phyloP scores from a whole-genome alignment of 1,284 basidiomycete species.

The Calocybe gambosa region DNA sequence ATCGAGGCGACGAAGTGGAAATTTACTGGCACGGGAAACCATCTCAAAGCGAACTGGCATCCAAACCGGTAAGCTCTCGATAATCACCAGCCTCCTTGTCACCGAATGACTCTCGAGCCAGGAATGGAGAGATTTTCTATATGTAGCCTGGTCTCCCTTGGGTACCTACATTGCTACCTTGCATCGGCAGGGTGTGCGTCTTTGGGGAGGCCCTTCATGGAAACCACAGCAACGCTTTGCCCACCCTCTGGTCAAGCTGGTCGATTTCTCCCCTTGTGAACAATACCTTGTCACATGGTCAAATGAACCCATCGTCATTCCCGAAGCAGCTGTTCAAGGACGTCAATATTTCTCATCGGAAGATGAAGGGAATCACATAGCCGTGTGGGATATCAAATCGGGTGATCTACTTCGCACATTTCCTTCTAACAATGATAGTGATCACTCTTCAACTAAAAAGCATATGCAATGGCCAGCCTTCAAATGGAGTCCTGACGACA shows the following conservation, averaged over 20 bases:
- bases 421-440: constrained; percentile 60
- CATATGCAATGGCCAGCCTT: constrained; percentile 92
- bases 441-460: constrained; percentile 58
- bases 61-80: constrained; percentile 57
- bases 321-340: constrained; percentile 76
- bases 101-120: constrained; percentile 24
- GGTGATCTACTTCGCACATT: constrained; percentile 93
- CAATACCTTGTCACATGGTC: constrained; percentile 98
- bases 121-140: constrained; percentile 94
- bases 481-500: constrained; percentile 98
- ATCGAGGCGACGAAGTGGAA: constrained; percentile 87
- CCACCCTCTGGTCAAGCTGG: constrained; percentile 91
- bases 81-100: neutral
- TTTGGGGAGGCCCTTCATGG: constrained; percentile 94
- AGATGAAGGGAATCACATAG: constrained; percentile 96
- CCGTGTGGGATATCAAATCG: constrained; percentile 97
- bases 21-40: constrained; percentile 94
- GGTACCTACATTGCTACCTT: constrained; percentile 94
- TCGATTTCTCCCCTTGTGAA: constrained; percentile 98
- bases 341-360: constrained; percentile 87
- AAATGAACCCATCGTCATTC: constrained; percentile 87
- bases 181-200: constrained; percentile 91
- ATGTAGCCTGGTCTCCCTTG: constrained; percentile 95
- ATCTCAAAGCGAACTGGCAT: constrained; percentile 79
- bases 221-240: constrained; percentile 86